Evolutionary conservation across 345 rosid species (phyloP).

Genomic region (Gossypioides kirkii): DNA sequence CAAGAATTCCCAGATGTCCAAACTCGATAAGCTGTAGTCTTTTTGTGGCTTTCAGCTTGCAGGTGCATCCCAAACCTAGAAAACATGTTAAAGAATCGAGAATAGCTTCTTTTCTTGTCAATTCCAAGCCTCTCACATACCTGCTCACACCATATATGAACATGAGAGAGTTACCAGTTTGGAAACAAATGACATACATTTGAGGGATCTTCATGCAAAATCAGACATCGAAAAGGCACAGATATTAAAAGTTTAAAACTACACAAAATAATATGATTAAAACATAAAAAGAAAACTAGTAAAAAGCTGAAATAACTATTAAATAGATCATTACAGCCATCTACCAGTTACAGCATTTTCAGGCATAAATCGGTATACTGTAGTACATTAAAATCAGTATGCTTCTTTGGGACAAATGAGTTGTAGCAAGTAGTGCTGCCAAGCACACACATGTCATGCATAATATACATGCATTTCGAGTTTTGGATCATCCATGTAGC

Average conservation of each 20-base stretch:
- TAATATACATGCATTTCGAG: neutral
- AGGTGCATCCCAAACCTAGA: conserved; percentile 68
- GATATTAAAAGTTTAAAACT: neutral
- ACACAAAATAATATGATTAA: neutral
- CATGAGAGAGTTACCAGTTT: neutral
- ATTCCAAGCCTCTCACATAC: conserved; percentile 77
- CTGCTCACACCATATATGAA: conserved; percentile 36
- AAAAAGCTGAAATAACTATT: neutral
- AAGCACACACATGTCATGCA: neutral
- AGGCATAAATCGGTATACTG: neutral
- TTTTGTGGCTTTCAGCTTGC: conserved; percentile 64
- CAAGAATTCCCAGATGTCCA: conserved; percentile 60
- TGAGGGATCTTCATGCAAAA: neutral
- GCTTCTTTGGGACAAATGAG: neutral
- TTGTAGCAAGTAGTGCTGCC: neutral
- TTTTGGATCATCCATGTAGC: neutral
- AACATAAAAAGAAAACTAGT: neutral
- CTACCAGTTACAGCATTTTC: neutral
- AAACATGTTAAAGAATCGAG: conserved; percentile 60
- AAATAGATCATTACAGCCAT: neutral
- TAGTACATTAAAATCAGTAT: neutral
- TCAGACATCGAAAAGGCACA: neutral
- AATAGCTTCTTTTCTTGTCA: conserved; percentile 71
- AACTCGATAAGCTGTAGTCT: conserved; percentile 60
- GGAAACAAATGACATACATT: conserved; percentile 1